Conservation (phyloP, 306 rosid species). For the Luffa acutangula region DNA sequence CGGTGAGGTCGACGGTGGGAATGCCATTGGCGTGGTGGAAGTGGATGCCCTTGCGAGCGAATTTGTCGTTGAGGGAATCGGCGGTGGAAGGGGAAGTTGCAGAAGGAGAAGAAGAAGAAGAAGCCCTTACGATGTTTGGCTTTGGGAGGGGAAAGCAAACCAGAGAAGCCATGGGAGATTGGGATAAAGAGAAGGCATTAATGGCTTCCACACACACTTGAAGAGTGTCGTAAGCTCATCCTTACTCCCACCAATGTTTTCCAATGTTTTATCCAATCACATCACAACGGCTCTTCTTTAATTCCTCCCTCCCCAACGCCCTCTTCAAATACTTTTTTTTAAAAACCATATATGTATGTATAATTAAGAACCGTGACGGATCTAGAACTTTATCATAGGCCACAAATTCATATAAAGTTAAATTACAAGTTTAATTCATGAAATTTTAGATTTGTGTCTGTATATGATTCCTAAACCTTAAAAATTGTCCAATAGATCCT, state of each 20-base stretch:
- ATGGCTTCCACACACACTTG: neutral
- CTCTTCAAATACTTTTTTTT: too few species aligned
- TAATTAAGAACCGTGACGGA: too few species aligned
- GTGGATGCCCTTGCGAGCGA: constrained; percentile 69
- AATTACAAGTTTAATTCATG: too few species aligned
- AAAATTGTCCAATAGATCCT: too few species aligned
- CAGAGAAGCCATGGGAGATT: constrained; percentile 58
- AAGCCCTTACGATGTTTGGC: constrained; percentile 36
- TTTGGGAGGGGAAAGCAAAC: constrained; percentile 70
- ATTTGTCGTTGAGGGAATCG: constrained; percentile 54
- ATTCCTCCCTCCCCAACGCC: neutral
- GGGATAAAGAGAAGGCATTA: neutral
- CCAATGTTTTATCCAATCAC: neutral
- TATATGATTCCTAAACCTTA: too few species aligned
- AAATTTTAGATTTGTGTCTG: too few species aligned
- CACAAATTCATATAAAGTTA: too few species aligned
- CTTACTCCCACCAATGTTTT: constrained; percentile 19
- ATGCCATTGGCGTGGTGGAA: constrained; percentile 44
- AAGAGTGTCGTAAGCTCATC: neutral
- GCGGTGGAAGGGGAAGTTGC: constrained; percentile 21
- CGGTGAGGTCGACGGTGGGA: constrained; percentile 60
- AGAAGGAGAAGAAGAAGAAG: constrained; percentile 24
- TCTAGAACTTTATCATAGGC: too few species aligned
- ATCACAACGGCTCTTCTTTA: neutral
- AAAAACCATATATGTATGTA: too few species aligned